Evolutionary conservation across 768 basidiomycete genomes (phyloP).

Genomic region (button mushroom (Agaricus bisporus)): DNA sequence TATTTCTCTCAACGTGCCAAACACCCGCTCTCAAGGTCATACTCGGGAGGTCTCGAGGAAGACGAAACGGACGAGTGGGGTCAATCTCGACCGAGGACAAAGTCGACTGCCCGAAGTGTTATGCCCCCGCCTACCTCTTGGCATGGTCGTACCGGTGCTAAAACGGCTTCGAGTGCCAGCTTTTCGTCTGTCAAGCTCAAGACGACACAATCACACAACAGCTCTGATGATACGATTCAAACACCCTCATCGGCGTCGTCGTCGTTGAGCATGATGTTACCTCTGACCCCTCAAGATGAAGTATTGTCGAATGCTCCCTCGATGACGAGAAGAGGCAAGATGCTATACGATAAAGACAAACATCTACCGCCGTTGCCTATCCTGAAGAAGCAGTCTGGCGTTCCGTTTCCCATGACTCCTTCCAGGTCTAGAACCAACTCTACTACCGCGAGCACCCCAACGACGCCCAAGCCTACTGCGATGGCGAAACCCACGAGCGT

Average conservation of each 20-base stretch:
- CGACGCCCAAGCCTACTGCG: constrained; percentile 12
- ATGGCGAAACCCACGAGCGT: constrained; percentile 18
- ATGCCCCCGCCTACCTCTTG: constrained; percentile 20
- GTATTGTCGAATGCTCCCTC: constrained; percentile 5
- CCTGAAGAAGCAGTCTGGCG: constrained; percentile 14
- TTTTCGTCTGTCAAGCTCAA: neutral
- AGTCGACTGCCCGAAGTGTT: constrained; percentile 4
- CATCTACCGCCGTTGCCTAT: constrained; percentile 28
- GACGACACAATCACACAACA: constrained; percentile 9
- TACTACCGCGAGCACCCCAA: constrained; percentile 11
- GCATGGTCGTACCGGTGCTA: constrained; percentile 13
- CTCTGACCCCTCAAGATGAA: constrained; percentile 27
- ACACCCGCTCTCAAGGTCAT: constrained; percentile 29
- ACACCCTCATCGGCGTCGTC: constrained; percentile 30
- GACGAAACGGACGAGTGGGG: constrained; percentile 19
- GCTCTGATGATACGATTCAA: constrained; percentile 15
- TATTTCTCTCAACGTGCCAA: constrained; percentile 10
- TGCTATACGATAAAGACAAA: constrained; percentile 26
- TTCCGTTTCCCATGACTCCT: constrained; percentile 13
- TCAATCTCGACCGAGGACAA: constrained; percentile 7
- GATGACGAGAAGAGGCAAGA: constrained; percentile 1
- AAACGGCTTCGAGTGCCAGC: constrained; percentile 21
- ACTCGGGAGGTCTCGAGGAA: constrained; percentile 17
- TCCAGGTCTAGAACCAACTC: constrained; percentile 16
- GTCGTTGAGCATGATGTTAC: constrained; percentile 28